phyloP scores from a whole-genome alignment of 2,329 filamentous ascomycete genomes.

The Fusarium nygamai region DNA sequence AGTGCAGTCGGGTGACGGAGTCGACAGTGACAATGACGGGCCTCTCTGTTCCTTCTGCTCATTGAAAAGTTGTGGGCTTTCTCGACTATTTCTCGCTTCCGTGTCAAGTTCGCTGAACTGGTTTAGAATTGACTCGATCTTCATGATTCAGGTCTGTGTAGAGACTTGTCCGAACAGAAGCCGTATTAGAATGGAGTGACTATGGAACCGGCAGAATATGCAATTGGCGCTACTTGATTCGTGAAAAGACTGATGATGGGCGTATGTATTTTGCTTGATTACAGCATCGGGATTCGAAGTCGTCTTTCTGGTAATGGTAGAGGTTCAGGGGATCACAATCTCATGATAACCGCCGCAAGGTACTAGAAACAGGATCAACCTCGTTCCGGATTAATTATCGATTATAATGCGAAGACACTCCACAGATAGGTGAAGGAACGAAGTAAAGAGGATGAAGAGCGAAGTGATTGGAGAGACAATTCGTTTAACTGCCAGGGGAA shows the following conservation, averaged over 20 bases:
- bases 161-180: background rate
- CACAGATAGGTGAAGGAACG: constrained; percentile 6
- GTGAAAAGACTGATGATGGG: constrained; percentile 2
- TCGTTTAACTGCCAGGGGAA: constrained; percentile 22
- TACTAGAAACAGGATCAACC: constrained; percentile 22
- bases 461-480: constrained; percentile 28
- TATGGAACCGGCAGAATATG: constrained; percentile 8
- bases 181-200: constrained; percentile 12
- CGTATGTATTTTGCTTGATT: constrained; percentile 22
- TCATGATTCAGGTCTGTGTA: constrained; percentile 18
- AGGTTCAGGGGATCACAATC: constrained; percentile 27
- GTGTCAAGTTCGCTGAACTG: constrained; percentile 32
- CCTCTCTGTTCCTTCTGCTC: constrained; percentile 8
- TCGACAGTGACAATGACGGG: constrained; percentile 42
- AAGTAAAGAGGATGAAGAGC: constrained; percentile 9
- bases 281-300: constrained; percentile 14
- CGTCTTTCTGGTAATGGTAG: constrained; percentile 20
- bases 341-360: constrained; percentile 22
- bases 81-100: constrained; percentile 9
- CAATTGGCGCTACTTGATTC: background rate
- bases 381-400: constrained; percentile 37
- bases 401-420: constrained; percentile 33
- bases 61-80: constrained; percentile 8
- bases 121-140: constrained; percentile 38
- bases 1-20: constrained; percentile 48